A percentile compares a stretch with the other conserved stretches of the same genome.
Evolutionary conservation across 2,329 filamentous ascomycete species (phyloP).

Genomic region (Periconia sp.): DNA sequence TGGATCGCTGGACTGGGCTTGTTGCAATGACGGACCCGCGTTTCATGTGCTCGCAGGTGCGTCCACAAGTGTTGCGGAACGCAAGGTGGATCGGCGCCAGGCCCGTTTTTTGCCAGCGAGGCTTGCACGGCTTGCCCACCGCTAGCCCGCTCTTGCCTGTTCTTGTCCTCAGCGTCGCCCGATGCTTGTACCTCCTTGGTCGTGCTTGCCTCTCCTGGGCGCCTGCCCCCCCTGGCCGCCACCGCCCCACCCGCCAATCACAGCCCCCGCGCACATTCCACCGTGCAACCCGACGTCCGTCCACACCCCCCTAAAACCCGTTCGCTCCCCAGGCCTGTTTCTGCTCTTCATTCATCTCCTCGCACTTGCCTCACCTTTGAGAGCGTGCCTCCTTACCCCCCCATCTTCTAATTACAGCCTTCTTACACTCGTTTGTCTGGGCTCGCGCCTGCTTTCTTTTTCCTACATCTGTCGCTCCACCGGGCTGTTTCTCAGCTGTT

Average conservation of each 20-base stretch:
- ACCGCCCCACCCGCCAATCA: constrained; percentile 4
- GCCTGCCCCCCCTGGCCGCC: background rate
- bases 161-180: too few relatives aligned
- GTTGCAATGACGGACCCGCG: too few relatives aligned
- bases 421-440: constrained; percentile 30
- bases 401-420: constrained; percentile 18
- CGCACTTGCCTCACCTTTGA: constrained; percentile 1
- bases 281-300: background rate
- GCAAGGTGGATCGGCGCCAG: too few relatives aligned
- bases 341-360: constrained; percentile 12
- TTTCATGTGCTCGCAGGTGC: too few relatives aligned
- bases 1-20: too few relatives aligned
- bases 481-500: constrained; percentile 8
- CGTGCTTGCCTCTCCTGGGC: background rate
- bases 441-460: constrained; percentile 18
- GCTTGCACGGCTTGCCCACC: too few relatives aligned
- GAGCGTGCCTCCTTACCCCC: constrained; percentile 6
- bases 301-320: constrained; percentile 11
- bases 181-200: too few relatives aligned
- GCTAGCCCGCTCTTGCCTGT: too few relatives aligned
- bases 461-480: constrained; percentile 13
- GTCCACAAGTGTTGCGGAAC: too few relatives aligned
- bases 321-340: constrained; percentile 2
- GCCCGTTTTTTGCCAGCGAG: too few relatives aligned
- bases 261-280: constrained; percentile 4